Base-by-base conservation (phyloP, 2,329 filamentous ascomycete genomes). In the Ampelomyces quisqualis region DNA sequence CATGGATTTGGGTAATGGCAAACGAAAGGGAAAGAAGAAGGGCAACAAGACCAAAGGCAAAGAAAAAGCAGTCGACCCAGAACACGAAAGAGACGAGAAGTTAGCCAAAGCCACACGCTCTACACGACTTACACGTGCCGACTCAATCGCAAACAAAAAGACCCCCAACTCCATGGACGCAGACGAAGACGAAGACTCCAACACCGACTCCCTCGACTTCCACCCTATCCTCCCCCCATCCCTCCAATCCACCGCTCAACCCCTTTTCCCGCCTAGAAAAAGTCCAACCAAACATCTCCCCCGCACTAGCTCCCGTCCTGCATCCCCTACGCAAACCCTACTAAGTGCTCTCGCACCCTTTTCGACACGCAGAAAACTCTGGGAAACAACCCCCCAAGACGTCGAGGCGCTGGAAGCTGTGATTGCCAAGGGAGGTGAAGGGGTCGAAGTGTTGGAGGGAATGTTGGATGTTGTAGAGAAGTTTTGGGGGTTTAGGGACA, bases 401-500 rank as follows among this genome's bases (percentile, higher is more conserved):
- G 18, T 21, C 7, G 11, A 15, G 6, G 17, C 11, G 4, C 18
- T 32, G 18, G 5, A 11, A 7, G 14, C 15, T 18, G 29, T 17
- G 2, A 18, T 11, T 9, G 17, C 14, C 5, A 7, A 18, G 4
- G 11, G 11, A 14, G 18, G 29, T 9, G 17, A 32, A 11, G 14
- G 14, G 4, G 29, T 13, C 11, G 10, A 10, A 3, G 29, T 21
- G 7, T 9, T 32, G 11, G 18, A 21, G 17, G 18, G 18, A 7
- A 32, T 32, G 29, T 21, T 32, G 29, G 17, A 32, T 21, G 29
- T 32, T 14, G 29, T 32, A 18, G 29, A 32, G 17, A 32, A 19
- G 29, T 32, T 32, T 11, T 18, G 20, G 29, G 29, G 15, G 29
- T 32, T 32, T 32, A 32, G 29, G 29, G 17, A 21, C 20, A 11